phyloP scores from a whole-genome alignment of 2,329 filamentous ascomycete genomes.

The Aspergillus sp. region DNA sequence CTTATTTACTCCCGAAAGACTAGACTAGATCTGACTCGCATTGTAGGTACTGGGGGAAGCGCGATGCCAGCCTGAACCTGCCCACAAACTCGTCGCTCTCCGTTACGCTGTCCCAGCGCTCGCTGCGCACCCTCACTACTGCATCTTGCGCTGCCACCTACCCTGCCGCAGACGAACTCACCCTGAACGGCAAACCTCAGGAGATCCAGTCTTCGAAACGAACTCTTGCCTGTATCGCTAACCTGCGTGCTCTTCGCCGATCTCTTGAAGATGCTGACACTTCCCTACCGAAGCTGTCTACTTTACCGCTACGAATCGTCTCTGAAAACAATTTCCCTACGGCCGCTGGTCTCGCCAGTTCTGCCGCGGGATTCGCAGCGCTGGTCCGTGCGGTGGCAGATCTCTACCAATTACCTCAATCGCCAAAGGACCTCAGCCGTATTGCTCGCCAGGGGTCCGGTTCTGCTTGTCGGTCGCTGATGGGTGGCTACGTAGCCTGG shows the following conservation, averaged over 20 bases:
- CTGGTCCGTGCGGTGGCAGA: conserved; percentile 75
- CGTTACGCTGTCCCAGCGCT: conserved; percentile 87
- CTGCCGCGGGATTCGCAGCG: conserved; percentile 59
- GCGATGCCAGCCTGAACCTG: conserved; percentile 85
- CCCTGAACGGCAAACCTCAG: conserved; percentile 74
- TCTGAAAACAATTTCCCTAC: conserved; percentile 99
- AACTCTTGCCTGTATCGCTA: conserved; percentile 89
- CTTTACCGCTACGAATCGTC: conserved; percentile 71
- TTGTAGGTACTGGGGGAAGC: conserved; percentile 85
- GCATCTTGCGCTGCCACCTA: conserved; percentile 77
- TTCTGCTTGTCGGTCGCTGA: conserved; percentile 84
- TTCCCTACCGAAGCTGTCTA: conserved; percentile 72
- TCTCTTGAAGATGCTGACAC: conserved; percentile 64
- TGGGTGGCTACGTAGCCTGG: conserved; percentile 96
- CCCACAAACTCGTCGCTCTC: conserved; percentile 97
- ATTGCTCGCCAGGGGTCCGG: conserved; percentile 92
- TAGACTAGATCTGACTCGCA: neutral
- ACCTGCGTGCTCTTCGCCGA: conserved; percentile 68
- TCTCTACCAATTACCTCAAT: conserved; percentile 76
- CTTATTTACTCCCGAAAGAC: neutral
- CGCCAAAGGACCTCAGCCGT: conserved; percentile 72
- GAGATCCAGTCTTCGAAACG: conserved; percentile 73
- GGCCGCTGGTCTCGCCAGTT: conserved; percentile 70
- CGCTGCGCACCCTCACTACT: conserved; percentile 91
- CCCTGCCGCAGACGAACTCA: conserved; percentile 59